phyloP scores from a whole-genome alignment of 495 filamentous ascomycete species.

The Zalerion maritima region DNA sequence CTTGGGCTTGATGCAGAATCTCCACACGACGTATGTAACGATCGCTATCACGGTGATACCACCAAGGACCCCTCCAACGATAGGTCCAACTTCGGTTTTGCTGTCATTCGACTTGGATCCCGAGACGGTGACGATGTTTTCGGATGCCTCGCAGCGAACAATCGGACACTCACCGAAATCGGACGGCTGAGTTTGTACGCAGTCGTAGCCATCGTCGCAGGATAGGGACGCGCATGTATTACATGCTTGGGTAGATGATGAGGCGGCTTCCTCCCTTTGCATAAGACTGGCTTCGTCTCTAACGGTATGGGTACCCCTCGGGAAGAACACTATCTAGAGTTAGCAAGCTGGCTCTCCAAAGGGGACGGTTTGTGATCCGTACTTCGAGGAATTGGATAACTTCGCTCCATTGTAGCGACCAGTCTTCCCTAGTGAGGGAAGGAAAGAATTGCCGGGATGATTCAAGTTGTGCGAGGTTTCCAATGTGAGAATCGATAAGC shows the following conservation, averaged over 20 bases:
- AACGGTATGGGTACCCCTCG: too few relatives aligned
- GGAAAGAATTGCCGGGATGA: too few relatives aligned
- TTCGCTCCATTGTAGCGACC: slow-evolving; percentile 1
- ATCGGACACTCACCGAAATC: slow-evolving; percentile 19
- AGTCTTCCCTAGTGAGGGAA: not conserved
- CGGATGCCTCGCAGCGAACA: slow-evolving; percentile 26
- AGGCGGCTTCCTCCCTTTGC: not conserved
- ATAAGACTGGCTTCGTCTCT: not conserved
- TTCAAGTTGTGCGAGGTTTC: too few relatives aligned
- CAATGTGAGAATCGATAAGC: too few relatives aligned
- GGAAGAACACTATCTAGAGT: too few relatives aligned
- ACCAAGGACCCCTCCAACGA: slow-evolving; percentile 73
- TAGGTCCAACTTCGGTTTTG: slow-evolving; percentile 58
- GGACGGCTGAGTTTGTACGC: slow-evolving; percentile 21
- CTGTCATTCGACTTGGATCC: slow-evolving; percentile 10
- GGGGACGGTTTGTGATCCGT: too few relatives aligned
- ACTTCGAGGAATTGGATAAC: too few relatives aligned
- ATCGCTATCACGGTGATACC: slow-evolving; percentile 54
- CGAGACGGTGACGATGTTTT: slow-evolving; percentile 13
- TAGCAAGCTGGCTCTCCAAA: too few relatives aligned
- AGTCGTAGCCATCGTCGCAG: slow-evolving; percentile 29
- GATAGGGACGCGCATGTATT: slow-evolving; percentile 40
- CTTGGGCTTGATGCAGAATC: slow-evolving; percentile 69
- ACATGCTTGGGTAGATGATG: slow-evolving; percentile 35
- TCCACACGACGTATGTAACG: slow-evolving; percentile 69